Evolutionary conservation across 495 filamentous ascomycete species (phyloP), one percentile per base, ranked within the genome.

Genomic region (Tuber indicum): DNA sequence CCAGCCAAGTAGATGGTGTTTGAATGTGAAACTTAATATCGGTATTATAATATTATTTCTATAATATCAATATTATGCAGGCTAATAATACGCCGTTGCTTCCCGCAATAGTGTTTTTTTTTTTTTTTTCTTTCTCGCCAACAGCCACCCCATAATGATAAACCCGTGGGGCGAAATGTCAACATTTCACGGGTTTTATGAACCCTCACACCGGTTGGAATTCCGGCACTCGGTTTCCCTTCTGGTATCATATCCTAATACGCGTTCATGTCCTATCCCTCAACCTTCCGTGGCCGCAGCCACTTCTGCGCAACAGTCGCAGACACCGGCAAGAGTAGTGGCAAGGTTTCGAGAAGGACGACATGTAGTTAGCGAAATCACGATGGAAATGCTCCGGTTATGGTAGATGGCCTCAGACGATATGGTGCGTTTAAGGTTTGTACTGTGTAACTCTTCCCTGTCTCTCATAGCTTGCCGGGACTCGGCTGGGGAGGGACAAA

Each of bases 181-280:
- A 12, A 49, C 47, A 32, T 41, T 49, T 49, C 19, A 49, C 4
- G 4, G 47, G 21, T 23, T 21, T 49, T 49, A 49, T 49, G 47
- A 49, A 23, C 19, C 4, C 23, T 49, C 19, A 49, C 47, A 23
- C 47, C 12, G 7, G 7, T 23, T 23, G 47, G 47, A 49, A 23
- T 49, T 23, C 47, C 19, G n/a, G 12, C 17, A 39, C n/a, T 39
- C 42, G 0, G n/a, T 36, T 71, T 21, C 32, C 75, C 81, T 42
- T 75, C 79, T 21, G 49, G 76, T n/a, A 77, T 80, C 69, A 74
- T n/a, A 77, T 80, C 69, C 75, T 84, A 0, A 90, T 97, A 81
- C 91, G 91, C 85, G 86, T 95, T 21, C 86, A 90, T 75, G 92
- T 88, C 36, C 91, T 89, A 1, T 94, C 93, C 3, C 86, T 97